These are phyloP conservation scores for Saturnispora halmiae DNA, from an alignment of 805 yeast species.

Conservation along the genomic window DNA sequence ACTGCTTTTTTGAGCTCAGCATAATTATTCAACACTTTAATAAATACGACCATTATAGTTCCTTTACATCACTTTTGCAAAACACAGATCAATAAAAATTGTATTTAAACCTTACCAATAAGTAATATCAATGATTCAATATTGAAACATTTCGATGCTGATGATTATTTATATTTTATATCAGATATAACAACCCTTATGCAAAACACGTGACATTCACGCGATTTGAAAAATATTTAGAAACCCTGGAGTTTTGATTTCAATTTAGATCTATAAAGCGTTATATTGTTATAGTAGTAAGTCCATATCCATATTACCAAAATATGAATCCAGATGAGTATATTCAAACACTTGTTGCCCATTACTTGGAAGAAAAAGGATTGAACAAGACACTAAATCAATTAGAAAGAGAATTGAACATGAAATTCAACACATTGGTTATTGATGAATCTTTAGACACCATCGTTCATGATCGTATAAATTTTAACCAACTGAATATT, in stretches of 20 bases:
- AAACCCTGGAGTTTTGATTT: no score
- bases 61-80: no score
- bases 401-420: slow-evolving; percentile 40
- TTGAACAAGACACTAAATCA: slow-evolving; percentile 36
- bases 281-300: no score
- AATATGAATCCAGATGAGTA: slow-evolving; percentile 6
- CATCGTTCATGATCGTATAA: slow-evolving; percentile 29
- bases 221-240: no score
- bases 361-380: slow-evolving; percentile 45
- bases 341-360: slow-evolving; percentile 40
- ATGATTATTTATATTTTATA: no score
- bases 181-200: neutral
- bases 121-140: no score
- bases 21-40: neutral
- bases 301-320: neutral
- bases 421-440: slow-evolving; percentile 15
- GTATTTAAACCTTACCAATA: no score
- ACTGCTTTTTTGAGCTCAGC: slow-evolving; percentile 3
- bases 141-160: no score
- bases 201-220: slow-evolving; percentile 2
- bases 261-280: no score
- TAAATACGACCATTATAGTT: neutral
- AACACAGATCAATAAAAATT: no score
- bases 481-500: slow-evolving; percentile 18
- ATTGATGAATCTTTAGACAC: slow-evolving; percentile 30